Evolutionary conservation across 176 grass and related monocot genomes (phyloP), one percentile per base, ranked within the genome.

Genomic region (Oryza punctata): DNA sequence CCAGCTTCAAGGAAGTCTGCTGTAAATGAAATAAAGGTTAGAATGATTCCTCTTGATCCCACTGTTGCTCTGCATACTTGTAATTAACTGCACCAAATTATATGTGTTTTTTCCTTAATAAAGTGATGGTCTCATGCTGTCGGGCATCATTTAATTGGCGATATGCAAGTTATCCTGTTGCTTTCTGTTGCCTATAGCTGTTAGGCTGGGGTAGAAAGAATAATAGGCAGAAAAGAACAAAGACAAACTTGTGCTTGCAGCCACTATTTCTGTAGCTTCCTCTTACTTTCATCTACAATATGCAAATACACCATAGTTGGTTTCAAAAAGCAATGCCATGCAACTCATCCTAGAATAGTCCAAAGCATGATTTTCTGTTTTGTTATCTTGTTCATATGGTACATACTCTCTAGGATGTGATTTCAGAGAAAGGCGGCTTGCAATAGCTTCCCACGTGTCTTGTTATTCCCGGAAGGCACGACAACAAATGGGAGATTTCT

Each of bases 11-110:
- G 97, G 60, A 99, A 94, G 73, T 68, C 85, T 81, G 97, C 97
- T 82, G 91, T 99, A 61, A 93, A 90, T 89, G 97, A 99, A 88
- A 99, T 99, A 92, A 99, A 96, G 97, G 97, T 96, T 94, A 81
- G 74, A 74, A 83, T 35, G 15, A 18, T 24, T 78, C 79, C 46
- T 78, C 18, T 78, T 79, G 73, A 28, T 35, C 66, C 25, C 35
- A 47, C 37, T 43, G 15, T 16, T 82, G 15, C 37, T 66, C 45
- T 23, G 67, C 27, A 47, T 52, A 59, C 28, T 67, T 50, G 26
- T 46, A 47, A 59, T 72, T 41, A 28, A 21, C 38, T 44, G 3
- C 50, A 32, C n/a, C 19, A 28, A 70, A 59, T 32, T 30, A 12
- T 9, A 26, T 84, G 2, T 26, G 4, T 46, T 12, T 18, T 13